Conservation (phyloP, 371 early-diverging fungal species). For the Neoconidiobolus thromboides region DNA sequence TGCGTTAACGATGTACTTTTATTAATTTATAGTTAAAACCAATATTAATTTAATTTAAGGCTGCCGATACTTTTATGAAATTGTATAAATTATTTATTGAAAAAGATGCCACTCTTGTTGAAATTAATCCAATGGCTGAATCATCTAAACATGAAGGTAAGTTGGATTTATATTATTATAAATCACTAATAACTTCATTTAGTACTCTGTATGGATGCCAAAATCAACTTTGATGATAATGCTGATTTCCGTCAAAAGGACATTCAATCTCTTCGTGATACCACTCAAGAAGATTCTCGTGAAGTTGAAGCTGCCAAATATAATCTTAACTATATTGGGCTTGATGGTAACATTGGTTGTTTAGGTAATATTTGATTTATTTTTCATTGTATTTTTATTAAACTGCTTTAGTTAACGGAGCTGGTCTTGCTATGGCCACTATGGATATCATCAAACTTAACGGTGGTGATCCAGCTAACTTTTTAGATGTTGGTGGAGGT, state of each 20-base stretch:
- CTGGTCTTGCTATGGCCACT: conserved; percentile 98
- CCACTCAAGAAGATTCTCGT: conserved; percentile 89
- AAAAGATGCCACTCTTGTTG: conserved; percentile 93
- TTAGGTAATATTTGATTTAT: conserved; percentile 18
- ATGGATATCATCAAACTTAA: conserved; percentile 98
- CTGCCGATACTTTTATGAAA: conserved; percentile 77
- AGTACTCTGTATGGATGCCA: conserved; percentile 80
- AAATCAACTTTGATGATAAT: conserved; percentile 96
- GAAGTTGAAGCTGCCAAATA: conserved; percentile 92
- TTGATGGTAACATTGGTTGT: conserved; percentile 73
- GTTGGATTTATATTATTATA: neutral
- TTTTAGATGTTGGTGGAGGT: conserved; percentile 96
- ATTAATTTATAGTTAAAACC: neutral
- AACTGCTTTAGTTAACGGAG: conserved; percentile 67
- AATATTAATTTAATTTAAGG: conserved; percentile 17
- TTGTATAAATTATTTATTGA: conserved; percentile 90
- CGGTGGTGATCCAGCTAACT: conserved; percentile 98
- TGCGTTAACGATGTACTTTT: conserved; percentile 30
- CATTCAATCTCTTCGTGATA: conserved; percentile 72
- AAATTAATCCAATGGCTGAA: conserved; percentile 96
- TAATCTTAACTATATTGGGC: conserved; percentile 96
- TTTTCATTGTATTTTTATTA: neutral
- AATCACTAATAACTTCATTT: neutral
- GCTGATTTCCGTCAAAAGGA: conserved; percentile 94
- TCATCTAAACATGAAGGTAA: conserved; percentile 65